Evolutionary conservation across 371 early-diverging fungal genomes (phyloP).

Genomic region (Catenaria anguillulae): DNA sequence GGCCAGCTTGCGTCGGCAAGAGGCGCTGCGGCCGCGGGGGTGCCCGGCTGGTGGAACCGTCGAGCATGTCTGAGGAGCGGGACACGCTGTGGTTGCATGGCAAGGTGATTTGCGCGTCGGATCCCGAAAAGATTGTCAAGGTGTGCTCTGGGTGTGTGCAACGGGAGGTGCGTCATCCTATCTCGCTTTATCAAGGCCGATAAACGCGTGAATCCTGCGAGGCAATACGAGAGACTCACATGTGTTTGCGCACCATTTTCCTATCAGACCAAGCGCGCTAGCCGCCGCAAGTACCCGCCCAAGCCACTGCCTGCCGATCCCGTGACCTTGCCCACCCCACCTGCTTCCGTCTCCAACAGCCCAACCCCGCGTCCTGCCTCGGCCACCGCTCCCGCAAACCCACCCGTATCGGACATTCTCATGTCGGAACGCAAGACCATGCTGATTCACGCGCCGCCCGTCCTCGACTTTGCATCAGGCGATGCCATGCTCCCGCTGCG

Average conservation of each 20-base stretch:
- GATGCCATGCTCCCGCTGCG: constrained; percentile 78
- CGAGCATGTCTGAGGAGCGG: no score
- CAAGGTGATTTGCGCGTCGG: constrained; percentile 72
- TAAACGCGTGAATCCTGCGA: no score
- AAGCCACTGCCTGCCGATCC: no score
- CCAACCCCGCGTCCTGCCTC: constrained; percentile 9
- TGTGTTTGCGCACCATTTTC: neutral
- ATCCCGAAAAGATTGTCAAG: constrained; percentile 53
- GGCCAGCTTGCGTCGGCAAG: no score
- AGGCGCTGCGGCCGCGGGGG: no score
- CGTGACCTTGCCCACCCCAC: neutral
- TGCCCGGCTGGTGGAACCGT: no score
- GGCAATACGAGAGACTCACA: no score
- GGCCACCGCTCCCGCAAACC: constrained; percentile 40
- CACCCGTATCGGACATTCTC: neutral
- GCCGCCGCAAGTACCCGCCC: neutral
- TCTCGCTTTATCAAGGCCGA: neutral
- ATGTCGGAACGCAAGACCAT: constrained; percentile 23
- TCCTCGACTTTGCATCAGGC: constrained; percentile 77
- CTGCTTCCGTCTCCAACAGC: neutral
- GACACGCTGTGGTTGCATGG: constrained; percentile 47
- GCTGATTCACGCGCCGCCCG: constrained; percentile 69
- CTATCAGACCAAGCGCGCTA: neutral
- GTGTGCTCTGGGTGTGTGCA: constrained; percentile 76
- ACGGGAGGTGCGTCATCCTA: constrained; percentile 43